A percentile compares a stretch with the other conserved stretches of the same genome.
These are phyloP conservation scores for Lachancea thermotolerans DNA, from an alignment of 805 yeast genomes.

Conservation along the genomic window DNA sequence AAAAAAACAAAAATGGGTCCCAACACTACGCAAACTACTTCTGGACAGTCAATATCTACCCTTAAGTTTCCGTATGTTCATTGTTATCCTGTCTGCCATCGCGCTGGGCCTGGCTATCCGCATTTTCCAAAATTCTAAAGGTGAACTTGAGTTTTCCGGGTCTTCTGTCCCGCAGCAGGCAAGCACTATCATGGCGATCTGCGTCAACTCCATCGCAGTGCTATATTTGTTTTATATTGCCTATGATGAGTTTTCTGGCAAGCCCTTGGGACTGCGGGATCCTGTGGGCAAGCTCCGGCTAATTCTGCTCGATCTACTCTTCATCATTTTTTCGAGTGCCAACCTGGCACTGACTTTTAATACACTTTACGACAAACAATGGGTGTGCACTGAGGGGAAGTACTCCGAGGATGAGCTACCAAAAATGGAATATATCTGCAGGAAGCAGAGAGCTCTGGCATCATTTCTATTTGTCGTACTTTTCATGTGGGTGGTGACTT, in stretches of 20 bases:
- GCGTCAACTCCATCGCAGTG: conserved; percentile 73
- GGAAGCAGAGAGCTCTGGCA: conserved; percentile 70
- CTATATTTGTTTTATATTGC: conserved; percentile 76
- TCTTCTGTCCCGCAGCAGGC: conserved; percentile 60
- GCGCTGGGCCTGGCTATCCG: conserved; percentile 69
- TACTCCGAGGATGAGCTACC: conserved; percentile 23
- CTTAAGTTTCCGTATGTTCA: conserved; percentile 57
- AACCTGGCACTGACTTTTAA: conserved; percentile 81
- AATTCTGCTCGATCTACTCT: conserved; percentile 73
- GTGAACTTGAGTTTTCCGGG: conserved; percentile 10
- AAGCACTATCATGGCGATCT: conserved; percentile 87
- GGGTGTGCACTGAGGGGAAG: conserved; percentile 55
- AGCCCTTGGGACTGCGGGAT: conserved; percentile 84
- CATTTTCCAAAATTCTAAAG: conserved; percentile 40
- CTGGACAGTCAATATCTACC: conserved; percentile 79
- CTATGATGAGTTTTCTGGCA: conserved; percentile 84
- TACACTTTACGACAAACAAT: conserved; percentile 67
- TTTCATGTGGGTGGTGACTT: conserved; percentile 78
- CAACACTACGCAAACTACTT: conserved; percentile 51
- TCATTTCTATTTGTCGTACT: conserved; percentile 71
- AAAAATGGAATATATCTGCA: conserved; percentile 52
- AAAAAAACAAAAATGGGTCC: conserved; percentile 58
- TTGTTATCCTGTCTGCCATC: conserved; percentile 50
- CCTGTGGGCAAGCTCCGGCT: conserved; percentile 79
- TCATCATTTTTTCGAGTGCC: conserved; percentile 85